Conservation (phyloP, 352 stramenopile species). For the Phytophthora capsici region DNA sequence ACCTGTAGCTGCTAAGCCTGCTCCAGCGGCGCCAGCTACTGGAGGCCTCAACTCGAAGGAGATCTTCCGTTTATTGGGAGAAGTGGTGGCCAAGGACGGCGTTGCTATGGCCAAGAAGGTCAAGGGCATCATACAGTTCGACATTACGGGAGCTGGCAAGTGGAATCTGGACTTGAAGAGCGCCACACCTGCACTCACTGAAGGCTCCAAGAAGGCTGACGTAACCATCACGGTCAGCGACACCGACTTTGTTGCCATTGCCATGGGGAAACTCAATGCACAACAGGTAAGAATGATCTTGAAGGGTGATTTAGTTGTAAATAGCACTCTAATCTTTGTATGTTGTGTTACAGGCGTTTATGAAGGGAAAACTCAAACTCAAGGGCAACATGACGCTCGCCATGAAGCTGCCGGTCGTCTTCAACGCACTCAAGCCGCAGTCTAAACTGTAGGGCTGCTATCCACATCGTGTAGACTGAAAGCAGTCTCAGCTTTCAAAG, state of each 20-base stretch:
- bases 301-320: too few species aligned
- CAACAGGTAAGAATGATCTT: constrained; percentile 56
- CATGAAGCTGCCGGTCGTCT: constrained; percentile 94
- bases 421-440: constrained; percentile 88
- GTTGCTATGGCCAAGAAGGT: constrained; percentile 74
- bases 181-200: constrained; percentile 53
- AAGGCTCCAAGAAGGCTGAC: constrained; percentile 75
- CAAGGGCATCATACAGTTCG: constrained; percentile 83
- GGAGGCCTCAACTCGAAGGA: constrained; percentile 64
- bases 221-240: constrained; percentile 80
- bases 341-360: constrained; percentile 81
- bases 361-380: constrained; percentile 96
- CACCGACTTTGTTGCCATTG: constrained; percentile 84
- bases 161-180: constrained; percentile 87
- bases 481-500: neutral
- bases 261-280: constrained; percentile 89
- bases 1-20: constrained; percentile 20
- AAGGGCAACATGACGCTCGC: constrained; percentile 96
- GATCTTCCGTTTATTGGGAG: constrained; percentile 73
- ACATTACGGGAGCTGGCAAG: constrained; percentile 71
- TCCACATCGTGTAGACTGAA: neutral
- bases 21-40: constrained; percentile 20
- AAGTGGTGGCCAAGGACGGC: constrained; percentile 66
- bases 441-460: constrained; percentile 68
- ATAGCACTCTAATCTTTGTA: neutral